phyloP scores from a whole-genome alignment of 768 basidiomycete genomes.

The Amanita rimosa region DNA sequence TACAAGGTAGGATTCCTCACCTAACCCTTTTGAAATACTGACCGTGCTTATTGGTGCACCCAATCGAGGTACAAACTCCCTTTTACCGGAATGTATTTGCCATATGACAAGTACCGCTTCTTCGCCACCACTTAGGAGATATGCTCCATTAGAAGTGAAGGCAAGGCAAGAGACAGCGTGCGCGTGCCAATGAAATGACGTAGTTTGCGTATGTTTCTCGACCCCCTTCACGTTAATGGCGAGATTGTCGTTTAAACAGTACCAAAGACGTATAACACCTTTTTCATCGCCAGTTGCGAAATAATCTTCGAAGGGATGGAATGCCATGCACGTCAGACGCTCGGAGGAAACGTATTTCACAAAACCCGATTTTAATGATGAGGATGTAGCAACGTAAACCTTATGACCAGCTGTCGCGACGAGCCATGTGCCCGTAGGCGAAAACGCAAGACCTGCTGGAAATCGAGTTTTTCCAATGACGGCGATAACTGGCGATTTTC shows the following conservation, averaged over 20 bases:
- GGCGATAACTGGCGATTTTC: slow-evolving; percentile 36
- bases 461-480: slow-evolving; percentile 57
- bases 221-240: slow-evolving; percentile 42
- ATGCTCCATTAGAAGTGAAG: slow-evolving; percentile 87
- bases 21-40: slow-evolving; percentile 37
- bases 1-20: slow-evolving; percentile 81
- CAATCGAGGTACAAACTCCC: slow-evolving; percentile 87
- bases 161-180: slow-evolving; percentile 81
- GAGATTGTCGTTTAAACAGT: slow-evolving; percentile 64
- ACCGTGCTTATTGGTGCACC: slow-evolving; percentile 78
- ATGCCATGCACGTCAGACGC: slow-evolving; percentile 69
- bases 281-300: slow-evolving; percentile 90
- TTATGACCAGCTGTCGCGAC: slow-evolving; percentile 68
- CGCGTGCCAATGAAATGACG: slow-evolving; percentile 92
- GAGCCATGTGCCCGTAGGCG: slow-evolving; percentile 69
- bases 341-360: slow-evolving; percentile 80
- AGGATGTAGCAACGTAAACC: slow-evolving; percentile 58
- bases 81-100: slow-evolving; percentile 83
- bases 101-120: slow-evolving; percentile 96
- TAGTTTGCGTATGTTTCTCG: slow-evolving; percentile 76
- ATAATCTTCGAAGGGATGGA: slow-evolving; percentile 84
- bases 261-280: slow-evolving; percentile 86
- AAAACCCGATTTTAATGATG: slow-evolving; percentile 52
- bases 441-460: slow-evolving; percentile 56
- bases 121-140: slow-evolving; percentile 89